Conservation (phyloP, 495 filamentous ascomycete species). For the Podospora fimiseda region DNA sequence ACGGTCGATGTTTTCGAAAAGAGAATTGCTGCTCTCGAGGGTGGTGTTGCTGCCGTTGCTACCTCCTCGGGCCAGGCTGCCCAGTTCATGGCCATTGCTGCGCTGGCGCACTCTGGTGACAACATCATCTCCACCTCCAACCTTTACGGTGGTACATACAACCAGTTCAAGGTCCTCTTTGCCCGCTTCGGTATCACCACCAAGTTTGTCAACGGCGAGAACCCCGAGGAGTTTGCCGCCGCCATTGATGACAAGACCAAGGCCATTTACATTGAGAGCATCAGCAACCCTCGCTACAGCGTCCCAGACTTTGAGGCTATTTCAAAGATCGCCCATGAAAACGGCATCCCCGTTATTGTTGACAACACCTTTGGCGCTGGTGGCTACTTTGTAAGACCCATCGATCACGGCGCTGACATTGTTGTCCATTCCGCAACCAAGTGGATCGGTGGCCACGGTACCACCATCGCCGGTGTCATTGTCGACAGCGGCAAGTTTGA, state of each 20-base stretch:
- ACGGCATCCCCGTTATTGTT: constrained; percentile 80
- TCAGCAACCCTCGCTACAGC: constrained; percentile 95
- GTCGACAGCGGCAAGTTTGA: constrained; percentile 93
- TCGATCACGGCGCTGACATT: constrained; percentile 91
- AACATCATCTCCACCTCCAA: constrained; percentile 94
- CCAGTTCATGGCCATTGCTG: constrained; percentile 87
- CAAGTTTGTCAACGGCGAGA: constrained; percentile 85
- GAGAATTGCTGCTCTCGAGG: constrained; percentile 91
- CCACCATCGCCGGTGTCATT: constrained; percentile 86
- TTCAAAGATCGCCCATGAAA: constrained; percentile 69
- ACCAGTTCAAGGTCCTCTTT: constrained; percentile 92
- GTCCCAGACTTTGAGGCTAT: constrained; percentile 85
- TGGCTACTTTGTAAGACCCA: constrained; percentile 82
- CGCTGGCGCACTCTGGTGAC: constrained; percentile 78
- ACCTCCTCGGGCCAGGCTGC: constrained; percentile 88
- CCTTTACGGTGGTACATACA: constrained; percentile 96
- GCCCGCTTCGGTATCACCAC: constrained; percentile 81
- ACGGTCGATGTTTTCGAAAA: constrained; percentile 98
- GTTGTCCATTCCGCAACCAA: constrained; percentile 95
- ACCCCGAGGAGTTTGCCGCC: constrained; percentile 71
- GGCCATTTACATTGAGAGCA: constrained; percentile 91
- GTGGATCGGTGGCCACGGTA: constrained; percentile 98
- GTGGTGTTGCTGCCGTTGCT: constrained; percentile 84
- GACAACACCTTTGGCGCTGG: constrained; percentile 98
- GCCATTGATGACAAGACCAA: constrained; percentile 95